Evolutionary conservation across 495 filamentous ascomycete species (phyloP).

Genomic region (Eremomyces bilateralis): DNA sequence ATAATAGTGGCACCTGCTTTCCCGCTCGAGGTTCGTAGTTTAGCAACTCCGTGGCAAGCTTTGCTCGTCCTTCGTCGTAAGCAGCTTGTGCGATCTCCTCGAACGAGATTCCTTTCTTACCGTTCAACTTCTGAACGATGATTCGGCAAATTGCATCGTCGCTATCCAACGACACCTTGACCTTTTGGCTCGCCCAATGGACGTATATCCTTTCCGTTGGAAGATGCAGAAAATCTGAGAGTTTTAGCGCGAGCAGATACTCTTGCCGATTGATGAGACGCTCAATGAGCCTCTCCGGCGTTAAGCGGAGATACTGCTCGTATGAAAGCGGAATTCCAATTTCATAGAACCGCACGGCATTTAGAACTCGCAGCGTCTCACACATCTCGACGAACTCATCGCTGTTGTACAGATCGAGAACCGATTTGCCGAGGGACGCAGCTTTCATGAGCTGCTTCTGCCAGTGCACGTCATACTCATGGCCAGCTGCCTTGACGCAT

Average conservation of each 20-base stretch:
- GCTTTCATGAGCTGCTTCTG: constrained; percentile 91
- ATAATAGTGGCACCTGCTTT: constrained; percentile 81
- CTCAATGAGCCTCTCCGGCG: constrained; percentile 65
- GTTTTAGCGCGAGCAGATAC: constrained; percentile 71
- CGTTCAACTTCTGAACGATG: constrained; percentile 68
- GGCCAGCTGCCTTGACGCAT: constrained; percentile 74
- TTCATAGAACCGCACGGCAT: constrained; percentile 75
- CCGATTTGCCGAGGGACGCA: constrained; percentile 91
- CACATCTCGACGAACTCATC: constrained; percentile 99
- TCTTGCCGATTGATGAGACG: constrained; percentile 74
- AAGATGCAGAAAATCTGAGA: constrained; percentile 74
- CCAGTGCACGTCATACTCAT: constrained; percentile 77
- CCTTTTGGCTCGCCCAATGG: constrained; percentile 91
- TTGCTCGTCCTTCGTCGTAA: constrained; percentile 76
- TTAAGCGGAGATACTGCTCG: constrained; percentile 73
- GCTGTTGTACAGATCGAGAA: constrained; percentile 85
- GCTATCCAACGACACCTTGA: constrained; percentile 59
- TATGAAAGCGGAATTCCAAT: constrained; percentile 83
- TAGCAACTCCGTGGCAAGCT: constrained; percentile 69
- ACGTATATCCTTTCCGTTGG: constrained; percentile 82
- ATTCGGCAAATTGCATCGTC: constrained; percentile 74
- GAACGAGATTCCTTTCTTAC: constrained; percentile 82
- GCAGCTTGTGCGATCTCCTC: constrained; percentile 86
- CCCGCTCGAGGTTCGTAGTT: constrained; percentile 88
- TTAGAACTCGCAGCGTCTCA: constrained; percentile 77